Evolutionary conservation across 192 early-diverging fungal genomes (phyloP), one percentile per base, ranked within the genome.

Genomic region (Coemansia sp.): DNA sequence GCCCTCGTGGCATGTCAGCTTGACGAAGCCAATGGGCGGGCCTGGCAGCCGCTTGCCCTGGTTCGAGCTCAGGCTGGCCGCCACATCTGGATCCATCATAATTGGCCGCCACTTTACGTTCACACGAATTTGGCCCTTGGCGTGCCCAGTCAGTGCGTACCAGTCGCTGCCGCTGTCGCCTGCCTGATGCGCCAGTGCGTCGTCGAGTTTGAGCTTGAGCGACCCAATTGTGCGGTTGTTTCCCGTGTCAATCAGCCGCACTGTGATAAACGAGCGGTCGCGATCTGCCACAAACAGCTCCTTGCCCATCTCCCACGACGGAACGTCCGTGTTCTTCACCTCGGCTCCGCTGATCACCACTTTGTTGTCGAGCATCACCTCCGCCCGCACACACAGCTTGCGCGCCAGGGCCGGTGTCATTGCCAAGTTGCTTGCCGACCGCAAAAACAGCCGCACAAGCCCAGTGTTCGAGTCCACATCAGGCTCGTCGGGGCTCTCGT

Each of bases 41-140:
- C 63, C 67, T 18, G 75, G 66, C n/a, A 81, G 73, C 50, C 67
- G 54, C 57, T 68, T 78, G 55, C 82, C 79, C 25, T 17, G 17
- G 15, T 15, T 44, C 34, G 73, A 56, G 31, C 79, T 74, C 12
- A 77, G 63, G 42, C 61, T 76, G 55, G 73, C 78, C 48, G 79
- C 81, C 50, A 86, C 61, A 37, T 85, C 84, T 24, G 85, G 84
- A 21, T 84, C 83, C 85, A 94, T 84, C 72, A 90, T 74, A 17
- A 96, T 79, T 9, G 93, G 93, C 51, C 88, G 88, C 89, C 91
- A 98, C 65, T 85, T 83, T 64, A 89, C 79, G 52, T 85, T 84
- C 31, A 92, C 34, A 3, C 85, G 71, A 18, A 90, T 56, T 50
- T 85, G 79, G 28, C 88, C 88, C 49, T 72, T 69, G 20, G 60